phyloP scores from a whole-genome alignment of 768 basidiomycete genomes.

The Butyriboletus loyo region DNA sequence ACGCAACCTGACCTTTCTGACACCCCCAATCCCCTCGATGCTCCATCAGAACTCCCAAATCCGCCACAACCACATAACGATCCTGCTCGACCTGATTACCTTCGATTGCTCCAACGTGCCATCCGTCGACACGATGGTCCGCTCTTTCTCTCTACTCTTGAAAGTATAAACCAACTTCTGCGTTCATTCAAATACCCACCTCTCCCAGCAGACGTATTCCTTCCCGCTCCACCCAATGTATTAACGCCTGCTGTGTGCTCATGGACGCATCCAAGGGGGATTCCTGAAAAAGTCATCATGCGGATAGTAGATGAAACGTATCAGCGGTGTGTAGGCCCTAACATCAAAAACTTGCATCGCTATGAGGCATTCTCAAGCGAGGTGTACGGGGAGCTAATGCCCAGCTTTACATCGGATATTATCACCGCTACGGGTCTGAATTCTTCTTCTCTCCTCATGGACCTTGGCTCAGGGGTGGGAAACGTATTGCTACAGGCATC shows the following conservation, averaged over 20 bases:
- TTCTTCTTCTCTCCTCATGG: constrained; percentile 66
- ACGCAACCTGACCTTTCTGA: constrained; percentile 31
- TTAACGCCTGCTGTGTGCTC: constrained; percentile 43
- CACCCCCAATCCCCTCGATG: constrained; percentile 31
- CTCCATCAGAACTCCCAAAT: constrained; percentile 23
- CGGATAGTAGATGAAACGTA: constrained; percentile 89
- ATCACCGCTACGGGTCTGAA: constrained; percentile 48
- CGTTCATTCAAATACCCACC: constrained; percentile 64
- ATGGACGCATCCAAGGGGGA: constrained; percentile 45
- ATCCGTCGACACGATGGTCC: constrained; percentile 70
- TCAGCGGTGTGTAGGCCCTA: constrained; percentile 89
- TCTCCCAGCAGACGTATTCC: constrained; percentile 50
- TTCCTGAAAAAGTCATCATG: constrained; percentile 66
- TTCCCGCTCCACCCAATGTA: constrained; percentile 42
- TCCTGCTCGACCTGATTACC: constrained; percentile 32
- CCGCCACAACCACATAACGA: constrained; percentile 22
- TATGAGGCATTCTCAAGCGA: constrained; percentile 83
- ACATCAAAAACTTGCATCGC: constrained; percentile 72
- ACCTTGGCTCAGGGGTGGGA: constrained; percentile 83
- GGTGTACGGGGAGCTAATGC: constrained; percentile 90
- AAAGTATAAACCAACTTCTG: constrained; percentile 59
- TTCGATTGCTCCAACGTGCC: constrained; percentile 67
- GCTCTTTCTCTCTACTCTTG: constrained; percentile 61
- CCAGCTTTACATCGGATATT: constrained; percentile 59
- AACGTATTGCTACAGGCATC: constrained; percentile 83